Conservation (phyloP, 768 basidiomycete species). For the Lactarius pseudohatsudake region DNA sequence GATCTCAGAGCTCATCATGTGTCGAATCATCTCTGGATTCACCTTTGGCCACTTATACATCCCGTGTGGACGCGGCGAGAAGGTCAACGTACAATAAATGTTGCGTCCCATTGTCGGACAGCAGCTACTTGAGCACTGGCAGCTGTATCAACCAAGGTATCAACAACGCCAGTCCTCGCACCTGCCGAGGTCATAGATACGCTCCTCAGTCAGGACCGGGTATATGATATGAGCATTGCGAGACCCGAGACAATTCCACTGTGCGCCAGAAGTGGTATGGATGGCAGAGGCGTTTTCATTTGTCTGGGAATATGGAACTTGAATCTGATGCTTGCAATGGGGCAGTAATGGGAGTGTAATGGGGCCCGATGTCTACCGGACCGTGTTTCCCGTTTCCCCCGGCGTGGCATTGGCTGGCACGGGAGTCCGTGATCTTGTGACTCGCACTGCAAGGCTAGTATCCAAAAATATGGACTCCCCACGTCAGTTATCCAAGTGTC, state of each 20-base stretch:
- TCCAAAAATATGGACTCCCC: no score
- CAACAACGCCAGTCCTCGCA: conserved; percentile 28
- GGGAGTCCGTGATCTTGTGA: no score
- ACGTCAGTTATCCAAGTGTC: no score
- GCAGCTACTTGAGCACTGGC: not conserved
- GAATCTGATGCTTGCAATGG: no score
- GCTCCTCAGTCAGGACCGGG: conserved; percentile 15
- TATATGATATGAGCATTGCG: conserved; percentile 6
- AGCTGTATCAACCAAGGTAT: no score
- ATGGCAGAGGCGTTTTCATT: conserved; percentile 15
- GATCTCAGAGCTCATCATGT: conserved; percentile 6
- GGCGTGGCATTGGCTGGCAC: no score
- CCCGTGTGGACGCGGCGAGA: not conserved
- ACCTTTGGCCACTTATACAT: conserved; percentile 27
- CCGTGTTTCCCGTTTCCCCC: not conserved
- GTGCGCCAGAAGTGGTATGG: not conserved
- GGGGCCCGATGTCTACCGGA: not conserved
- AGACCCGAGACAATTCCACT: not conserved
- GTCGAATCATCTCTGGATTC: conserved; percentile 24
- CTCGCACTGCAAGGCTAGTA: no score
- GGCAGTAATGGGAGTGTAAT: no score
- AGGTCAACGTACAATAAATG: not conserved
- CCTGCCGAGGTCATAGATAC: conserved; percentile 30
- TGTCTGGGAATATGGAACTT: not conserved
- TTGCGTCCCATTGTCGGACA: conserved; percentile 11